Percentiles rank a stretch among this genome's conserved stretches.
phyloP scores from a whole-genome alignment of 1,284 basidiomycete genomes.

The Tylopilus sp. region DNA sequence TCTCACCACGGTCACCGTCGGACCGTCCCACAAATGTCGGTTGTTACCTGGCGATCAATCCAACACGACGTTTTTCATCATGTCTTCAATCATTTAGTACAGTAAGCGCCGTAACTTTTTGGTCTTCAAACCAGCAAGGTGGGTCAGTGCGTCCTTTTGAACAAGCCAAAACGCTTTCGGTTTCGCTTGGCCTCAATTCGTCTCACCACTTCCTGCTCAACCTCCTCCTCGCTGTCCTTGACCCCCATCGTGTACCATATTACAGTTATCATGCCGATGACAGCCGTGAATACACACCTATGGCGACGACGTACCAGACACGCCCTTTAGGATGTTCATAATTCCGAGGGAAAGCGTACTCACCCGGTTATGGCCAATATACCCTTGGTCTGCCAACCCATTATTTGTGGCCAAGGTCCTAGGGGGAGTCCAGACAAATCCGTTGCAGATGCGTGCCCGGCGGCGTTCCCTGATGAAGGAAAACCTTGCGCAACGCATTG shows the following conservation, averaged over 20 bases:
- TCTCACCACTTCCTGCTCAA: conserved; percentile 65
- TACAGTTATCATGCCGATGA: conserved; percentile 78
- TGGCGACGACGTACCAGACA: background rate
- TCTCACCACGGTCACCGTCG: too few species aligned
- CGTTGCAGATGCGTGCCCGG: conserved; percentile 60
- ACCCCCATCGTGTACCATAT: conserved; percentile 80
- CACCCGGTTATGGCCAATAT: conserved; percentile 82
- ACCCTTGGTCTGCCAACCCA: conserved; percentile 81
- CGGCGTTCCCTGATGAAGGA: conserved; percentile 76
- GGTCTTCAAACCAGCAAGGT: background rate
- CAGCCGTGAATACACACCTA: conserved; percentile 77
- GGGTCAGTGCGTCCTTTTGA: conserved; percentile 17
- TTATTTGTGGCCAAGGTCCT: conserved; percentile 68
- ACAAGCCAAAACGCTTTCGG: conserved; percentile 36
- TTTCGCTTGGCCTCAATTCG: conserved; percentile 56
- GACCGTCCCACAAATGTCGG: too few species aligned
- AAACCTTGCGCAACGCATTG: conserved; percentile 69
- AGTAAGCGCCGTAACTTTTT: too few species aligned
- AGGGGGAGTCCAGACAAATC: conserved; percentile 62
- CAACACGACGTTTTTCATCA: too few species aligned
- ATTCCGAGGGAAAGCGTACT: conserved; percentile 18
- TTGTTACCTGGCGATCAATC: too few species aligned
- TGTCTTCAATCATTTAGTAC: too few species aligned
- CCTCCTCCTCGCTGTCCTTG: conserved; percentile 69
- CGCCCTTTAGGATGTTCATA: background rate